Base-by-base conservation (phyloP, 1,139 yeast genomes). In the Candida freyschussii region DNA sequence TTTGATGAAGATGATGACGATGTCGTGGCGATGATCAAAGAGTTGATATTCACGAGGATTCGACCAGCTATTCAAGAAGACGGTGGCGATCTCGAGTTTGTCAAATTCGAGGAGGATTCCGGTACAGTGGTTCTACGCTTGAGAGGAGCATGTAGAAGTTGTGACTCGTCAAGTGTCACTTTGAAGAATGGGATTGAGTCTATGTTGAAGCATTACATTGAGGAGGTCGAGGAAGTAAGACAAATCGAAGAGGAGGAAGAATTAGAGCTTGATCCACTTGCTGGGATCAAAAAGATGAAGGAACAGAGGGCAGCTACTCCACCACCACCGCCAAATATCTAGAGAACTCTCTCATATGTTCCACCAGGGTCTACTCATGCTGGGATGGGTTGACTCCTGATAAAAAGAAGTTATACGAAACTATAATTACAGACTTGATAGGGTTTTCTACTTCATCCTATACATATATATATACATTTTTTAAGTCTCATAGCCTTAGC, bases 21-120 rank as follows among this genome's bases (percentile, higher is more conserved):
- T 56, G 75, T 89, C 3, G 87, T 91, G 32, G 74, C 83, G 11
- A 82, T 91, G 85, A 87, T 91, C 51, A 87, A 89, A 52, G 99
- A 91, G 57, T 69, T 91, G 33, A 82, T 91, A 37, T 89, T 85
- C 51, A 91, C 99, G 5, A 75, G 97, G 50, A 89, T 91, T 40
- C 75, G 96, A 49, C 98, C 99, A 1, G 97, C 97, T 0, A 80
- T 82, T 42, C 83, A 78, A 56, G 93, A 82, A 44, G 93, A 82
- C 53, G 93, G 93, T 33, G 93, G 93, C 9, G 93, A 82, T 53
- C 77, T 82, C 40, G 84, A 80, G 47, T 82, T 78, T 57, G 79
- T 80, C 13, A 69, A 65, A 4, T 81, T 79, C 53, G 72, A 70
- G 30, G 79, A 75, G 36, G 69, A 68, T 24, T 59, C 71, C 5